phyloP scores from a whole-genome alignment of 306 rosid species.

The Chamaecrista fasciculata region DNA sequence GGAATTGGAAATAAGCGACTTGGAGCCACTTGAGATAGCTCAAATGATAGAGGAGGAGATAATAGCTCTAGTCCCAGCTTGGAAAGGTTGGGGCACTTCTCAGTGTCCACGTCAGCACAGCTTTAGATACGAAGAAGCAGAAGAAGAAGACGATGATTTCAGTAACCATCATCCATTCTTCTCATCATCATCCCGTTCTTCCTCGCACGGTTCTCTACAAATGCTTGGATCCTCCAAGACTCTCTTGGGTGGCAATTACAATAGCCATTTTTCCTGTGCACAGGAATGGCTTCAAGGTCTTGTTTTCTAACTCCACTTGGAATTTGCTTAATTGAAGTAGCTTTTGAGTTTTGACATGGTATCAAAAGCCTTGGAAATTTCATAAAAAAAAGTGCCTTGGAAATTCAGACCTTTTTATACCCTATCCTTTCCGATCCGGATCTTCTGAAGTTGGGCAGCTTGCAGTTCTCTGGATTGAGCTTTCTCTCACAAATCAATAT shows the following conservation, averaged over 20 bases:
- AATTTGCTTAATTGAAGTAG: background rate
- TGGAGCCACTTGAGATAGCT: constrained; percentile 74
- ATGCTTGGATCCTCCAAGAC: constrained; percentile 39
- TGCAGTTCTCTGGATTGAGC: no score
- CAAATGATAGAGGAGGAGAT: constrained; percentile 77
- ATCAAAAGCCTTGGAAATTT: no score
- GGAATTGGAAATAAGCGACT: constrained; percentile 73
- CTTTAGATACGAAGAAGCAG: constrained; percentile 52
- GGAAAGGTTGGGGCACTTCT: constrained; percentile 41
- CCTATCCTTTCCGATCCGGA: no score
- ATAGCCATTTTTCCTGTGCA: constrained; percentile 1
- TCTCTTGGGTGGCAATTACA: constrained; percentile 18
- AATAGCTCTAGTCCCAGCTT: constrained; percentile 51
- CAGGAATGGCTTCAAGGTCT: constrained; percentile 57
- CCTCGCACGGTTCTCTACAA: constrained; percentile 53
- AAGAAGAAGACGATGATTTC: constrained; percentile 43
- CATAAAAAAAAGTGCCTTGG: no score
- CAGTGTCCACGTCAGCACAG: constrained; percentile 45
- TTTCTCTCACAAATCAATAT: no score
- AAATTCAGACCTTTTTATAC: no score
- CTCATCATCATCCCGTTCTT: constrained; percentile 46
- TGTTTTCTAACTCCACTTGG: background rate
- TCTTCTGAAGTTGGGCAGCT: no score
- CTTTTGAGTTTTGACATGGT: no score
- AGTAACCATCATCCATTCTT: constrained; percentile 46